phyloP scores from a whole-genome alignment of 305 asterid species.

The Solanum hybrid region DNA sequence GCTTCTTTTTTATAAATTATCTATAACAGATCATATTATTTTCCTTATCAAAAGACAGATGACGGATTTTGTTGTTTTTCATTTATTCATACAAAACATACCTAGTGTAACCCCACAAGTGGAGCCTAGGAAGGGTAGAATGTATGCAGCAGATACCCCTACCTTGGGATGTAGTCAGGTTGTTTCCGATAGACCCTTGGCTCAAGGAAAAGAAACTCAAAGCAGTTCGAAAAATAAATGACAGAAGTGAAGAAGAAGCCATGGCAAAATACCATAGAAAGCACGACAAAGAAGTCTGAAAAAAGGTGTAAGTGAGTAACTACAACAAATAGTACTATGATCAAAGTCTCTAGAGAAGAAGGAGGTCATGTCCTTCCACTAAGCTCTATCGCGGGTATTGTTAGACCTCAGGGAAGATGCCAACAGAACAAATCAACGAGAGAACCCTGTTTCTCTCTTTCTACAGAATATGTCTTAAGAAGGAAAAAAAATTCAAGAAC shows the following conservation, averaged over 20 bases:
- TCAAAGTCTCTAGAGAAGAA: background rate
- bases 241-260: background rate
- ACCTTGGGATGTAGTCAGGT: background rate
- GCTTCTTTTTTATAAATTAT: background rate
- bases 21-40: background rate
- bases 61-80: background rate
- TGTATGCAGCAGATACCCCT: background rate
- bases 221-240: background rate
- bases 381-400: background rate
- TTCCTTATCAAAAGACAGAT: background rate
- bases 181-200: background rate
- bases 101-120: background rate
- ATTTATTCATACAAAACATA: background rate
- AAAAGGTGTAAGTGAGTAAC: background rate
- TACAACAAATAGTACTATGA: background rate
- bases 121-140: background rate
- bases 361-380: background rate
- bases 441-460: background rate
- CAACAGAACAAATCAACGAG: background rate
- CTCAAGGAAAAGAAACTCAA: background rate
- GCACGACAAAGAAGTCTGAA: background rate
- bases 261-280: background rate
- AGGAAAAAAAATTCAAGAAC: background rate
- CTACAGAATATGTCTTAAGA: background rate
- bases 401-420: background rate